phyloP scores from a whole-genome alignment of 2,329 filamentous ascomycete genomes.

The Teratosphaeria viscida region DNA sequence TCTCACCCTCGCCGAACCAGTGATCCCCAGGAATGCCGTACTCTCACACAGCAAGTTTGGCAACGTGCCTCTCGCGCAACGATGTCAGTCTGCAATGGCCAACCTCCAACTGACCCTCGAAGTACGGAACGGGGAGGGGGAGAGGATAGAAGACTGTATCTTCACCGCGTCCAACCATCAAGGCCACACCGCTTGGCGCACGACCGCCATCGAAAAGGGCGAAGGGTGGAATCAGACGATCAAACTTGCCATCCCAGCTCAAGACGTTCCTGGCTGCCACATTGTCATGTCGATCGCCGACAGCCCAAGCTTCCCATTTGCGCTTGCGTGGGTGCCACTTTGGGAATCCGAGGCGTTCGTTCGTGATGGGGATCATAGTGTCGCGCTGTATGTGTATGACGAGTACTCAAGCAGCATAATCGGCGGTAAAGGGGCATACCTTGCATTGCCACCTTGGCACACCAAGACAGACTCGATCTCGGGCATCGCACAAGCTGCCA shows the following conservation, averaged over 20 bases:
- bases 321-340: conserved; percentile 81
- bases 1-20: conserved; percentile 68
- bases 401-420: conserved; percentile 71
- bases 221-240: conserved; percentile 84
- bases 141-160: conserved; percentile 79
- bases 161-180: conserved; percentile 73
- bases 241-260: conserved; percentile 64
- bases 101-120: conserved; percentile 86
- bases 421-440: conserved; percentile 72
- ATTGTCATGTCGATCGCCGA: conserved; percentile 84
- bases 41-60: conserved; percentile 65
- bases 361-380: conserved; percentile 67
- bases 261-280: conserved; percentile 74
- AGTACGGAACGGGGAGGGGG: conserved; percentile 67
- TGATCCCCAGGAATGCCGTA: conserved; percentile 57
- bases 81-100: conserved; percentile 45
- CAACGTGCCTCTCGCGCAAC: conserved; percentile 60
- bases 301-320: conserved; percentile 77
- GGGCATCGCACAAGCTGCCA: conserved; percentile 58
- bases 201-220: conserved; percentile 66
- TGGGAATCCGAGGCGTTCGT: conserved; percentile 91
- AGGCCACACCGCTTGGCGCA: conserved; percentile 77
- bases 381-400: conserved; percentile 83
- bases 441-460: conserved; percentile 72
- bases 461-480: conserved; percentile 58